These are phyloP conservation scores for Apiospora sp. DNA, from an alignment of 2,329 filamentous ascomycete species.

Conservation along the genomic window DNA sequence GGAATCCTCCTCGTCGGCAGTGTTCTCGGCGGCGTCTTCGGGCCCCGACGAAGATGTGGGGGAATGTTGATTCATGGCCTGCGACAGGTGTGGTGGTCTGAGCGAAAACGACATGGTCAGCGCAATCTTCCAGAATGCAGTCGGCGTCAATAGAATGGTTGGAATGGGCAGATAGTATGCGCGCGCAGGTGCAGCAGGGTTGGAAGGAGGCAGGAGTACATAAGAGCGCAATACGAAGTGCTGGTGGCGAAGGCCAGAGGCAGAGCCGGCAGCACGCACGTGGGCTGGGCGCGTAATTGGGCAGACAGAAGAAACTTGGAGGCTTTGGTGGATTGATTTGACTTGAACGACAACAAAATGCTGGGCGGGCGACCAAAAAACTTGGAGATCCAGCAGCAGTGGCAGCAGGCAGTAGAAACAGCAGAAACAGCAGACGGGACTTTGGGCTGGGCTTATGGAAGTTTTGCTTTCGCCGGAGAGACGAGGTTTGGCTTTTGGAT, in stretches of 20 bases:
- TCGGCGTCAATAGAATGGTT: not conserved
- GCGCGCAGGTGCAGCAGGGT: not conserved
- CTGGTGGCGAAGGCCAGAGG: conserved; percentile 8
- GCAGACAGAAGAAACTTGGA: conserved; percentile 22
- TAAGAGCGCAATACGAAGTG: conserved; percentile 15
- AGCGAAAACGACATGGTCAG: conserved; percentile 40
- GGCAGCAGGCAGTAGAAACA: not conserved
- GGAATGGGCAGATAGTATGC: not conserved
- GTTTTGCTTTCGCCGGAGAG: not conserved
- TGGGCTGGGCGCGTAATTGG: conserved; percentile 30
- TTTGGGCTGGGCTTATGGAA: not conserved
- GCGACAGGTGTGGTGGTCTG: conserved; percentile 64
- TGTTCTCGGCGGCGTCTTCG: conserved; percentile 88
- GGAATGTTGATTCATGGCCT: conserved; percentile 71
- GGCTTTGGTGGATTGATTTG: not conserved
- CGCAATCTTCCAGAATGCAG: conserved; percentile 22
- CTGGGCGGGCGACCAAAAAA: not conserved
- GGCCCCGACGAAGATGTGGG: conserved; percentile 79
- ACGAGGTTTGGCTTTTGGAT: conserved; percentile 16
- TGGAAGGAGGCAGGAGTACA: not conserved
- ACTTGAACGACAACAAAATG: not conserved
- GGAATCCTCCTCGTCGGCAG: conserved; percentile 97
- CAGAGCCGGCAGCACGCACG: conserved; percentile 25
- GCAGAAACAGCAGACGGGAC: not conserved
- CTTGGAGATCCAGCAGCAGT: not conserved